phyloP scores from a whole-genome alignment of 306 rosid species.

The Fagus crenata region DNA sequence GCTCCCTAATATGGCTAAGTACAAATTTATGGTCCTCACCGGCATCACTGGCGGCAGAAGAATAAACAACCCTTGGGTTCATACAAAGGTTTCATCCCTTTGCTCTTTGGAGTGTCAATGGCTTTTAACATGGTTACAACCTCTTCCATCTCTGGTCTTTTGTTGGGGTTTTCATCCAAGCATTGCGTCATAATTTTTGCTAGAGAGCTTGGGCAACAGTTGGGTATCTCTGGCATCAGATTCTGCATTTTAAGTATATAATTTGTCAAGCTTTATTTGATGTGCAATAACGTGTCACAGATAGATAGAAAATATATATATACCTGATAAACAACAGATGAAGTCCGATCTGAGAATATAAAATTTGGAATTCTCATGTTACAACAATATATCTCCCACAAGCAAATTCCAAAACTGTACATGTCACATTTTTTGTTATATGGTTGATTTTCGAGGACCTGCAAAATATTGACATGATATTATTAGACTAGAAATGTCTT shows the following conservation, averaged over 20 bases:
- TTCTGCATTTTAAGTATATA: neutral
- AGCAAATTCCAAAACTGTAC: slow-evolving; percentile 22
- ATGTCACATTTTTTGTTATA: slow-evolving; percentile 7
- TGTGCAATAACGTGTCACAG: neutral
- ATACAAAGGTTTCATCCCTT: neutral
- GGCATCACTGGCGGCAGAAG: neutral
- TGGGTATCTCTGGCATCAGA: slow-evolving; percentile 17
- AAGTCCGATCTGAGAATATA: neutral
- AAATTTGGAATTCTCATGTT: neutral
- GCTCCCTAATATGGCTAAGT: neutral
- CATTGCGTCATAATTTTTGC: slow-evolving; percentile 1
- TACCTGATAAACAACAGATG: neutral
- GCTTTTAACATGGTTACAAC: slow-evolving; percentile 8
- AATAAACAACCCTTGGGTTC: neutral
- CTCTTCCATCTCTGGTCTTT: slow-evolving; percentile 19
- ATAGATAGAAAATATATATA: neutral
- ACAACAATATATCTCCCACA: slow-evolving; percentile 26
- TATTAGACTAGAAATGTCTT: too few relatives aligned
- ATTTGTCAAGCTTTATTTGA: neutral
- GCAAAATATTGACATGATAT: neutral
- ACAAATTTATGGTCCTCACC: neutral
- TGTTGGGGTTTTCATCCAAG: slow-evolving; percentile 4
- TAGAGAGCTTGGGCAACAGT: slow-evolving; percentile 14
- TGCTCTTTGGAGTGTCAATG: neutral
- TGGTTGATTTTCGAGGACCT: slow-evolving; percentile 14